Conservation (phyloP, 108 stramenopile genomes). For the Thalassiosira profunda region DNA sequence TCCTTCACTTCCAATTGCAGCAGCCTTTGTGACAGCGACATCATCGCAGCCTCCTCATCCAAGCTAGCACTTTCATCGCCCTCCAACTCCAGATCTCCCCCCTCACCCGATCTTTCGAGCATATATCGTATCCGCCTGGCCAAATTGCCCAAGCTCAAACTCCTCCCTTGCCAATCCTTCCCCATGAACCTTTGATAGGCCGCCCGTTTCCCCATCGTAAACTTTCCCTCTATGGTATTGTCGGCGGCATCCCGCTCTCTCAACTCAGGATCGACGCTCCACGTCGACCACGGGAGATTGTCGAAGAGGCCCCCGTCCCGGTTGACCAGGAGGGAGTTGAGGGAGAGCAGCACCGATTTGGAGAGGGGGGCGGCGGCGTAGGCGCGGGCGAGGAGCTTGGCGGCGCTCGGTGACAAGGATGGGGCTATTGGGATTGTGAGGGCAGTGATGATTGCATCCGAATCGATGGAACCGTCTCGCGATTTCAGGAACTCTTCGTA, state of each 20-base stretch:
- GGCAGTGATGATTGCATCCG: not conserved
- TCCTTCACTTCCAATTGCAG: constrained; percentile 75
- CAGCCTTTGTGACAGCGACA: constrained; percentile 60
- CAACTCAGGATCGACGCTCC: constrained; percentile 76
- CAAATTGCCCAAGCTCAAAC: constrained; percentile 60
- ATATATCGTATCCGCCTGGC: constrained; percentile 42
- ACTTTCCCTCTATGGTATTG: constrained; percentile 65
- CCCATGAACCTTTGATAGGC: constrained; percentile 89
- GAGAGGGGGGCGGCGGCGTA: constrained; percentile 47
- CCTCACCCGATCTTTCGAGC: too few relatives aligned
- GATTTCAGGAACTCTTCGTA: not conserved
- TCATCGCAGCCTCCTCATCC: constrained; percentile 31
- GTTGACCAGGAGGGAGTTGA: constrained; percentile 69
- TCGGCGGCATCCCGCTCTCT: constrained; percentile 74
- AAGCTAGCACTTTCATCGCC: constrained; percentile 23
- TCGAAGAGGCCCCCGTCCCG: constrained; percentile 79
- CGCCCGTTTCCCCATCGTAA: constrained; percentile 83
- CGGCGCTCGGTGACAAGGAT: constrained; percentile 16
- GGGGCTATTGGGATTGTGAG: constrained; percentile 31
- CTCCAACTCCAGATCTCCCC: constrained; percentile 6
- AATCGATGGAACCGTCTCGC: not conserved
- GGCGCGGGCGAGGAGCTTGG: constrained; percentile 54
- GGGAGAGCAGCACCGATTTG: constrained; percentile 54
- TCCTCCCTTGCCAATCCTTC: constrained; percentile 74
- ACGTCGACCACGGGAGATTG: constrained; percentile 75